A percentile compares a stretch with the other conserved stretches of the same genome.
These are phyloP conservation scores for Alternaria sp. DNA, from an alignment of 2,329 filamentous ascomycete species.

Conservation along the genomic window DNA sequence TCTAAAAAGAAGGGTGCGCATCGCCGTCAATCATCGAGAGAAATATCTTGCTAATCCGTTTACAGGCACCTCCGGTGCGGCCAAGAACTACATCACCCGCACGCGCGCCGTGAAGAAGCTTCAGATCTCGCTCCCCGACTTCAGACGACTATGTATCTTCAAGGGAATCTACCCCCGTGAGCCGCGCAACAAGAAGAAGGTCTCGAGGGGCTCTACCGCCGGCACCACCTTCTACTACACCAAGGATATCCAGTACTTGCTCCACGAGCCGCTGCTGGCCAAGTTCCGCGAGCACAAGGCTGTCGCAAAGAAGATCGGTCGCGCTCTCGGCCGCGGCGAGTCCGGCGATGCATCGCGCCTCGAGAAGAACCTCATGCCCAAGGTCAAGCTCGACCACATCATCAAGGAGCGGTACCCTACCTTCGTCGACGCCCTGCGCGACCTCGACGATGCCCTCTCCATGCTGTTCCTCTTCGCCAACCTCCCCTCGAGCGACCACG, in stretches of 20 bases:
- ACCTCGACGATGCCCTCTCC: constrained; percentile 94
- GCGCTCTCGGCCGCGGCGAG: constrained; percentile 89
- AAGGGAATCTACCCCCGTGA: constrained; percentile 99
- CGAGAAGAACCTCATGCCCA: constrained; percentile 88
- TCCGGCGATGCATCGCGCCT: constrained; percentile 85
- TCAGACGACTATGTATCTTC: constrained; percentile 98
- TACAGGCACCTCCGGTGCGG: constrained; percentile 80
- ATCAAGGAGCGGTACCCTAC: constrained; percentile 98
- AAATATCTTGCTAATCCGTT: constrained; percentile 19
- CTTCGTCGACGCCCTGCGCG: constrained; percentile 90
- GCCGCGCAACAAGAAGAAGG: constrained; percentile 96
- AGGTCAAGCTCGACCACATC: constrained; percentile 92
- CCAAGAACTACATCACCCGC: constrained; percentile 98
- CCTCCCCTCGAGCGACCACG: constrained; percentile 84
- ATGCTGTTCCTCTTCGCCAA: constrained; percentile 98
- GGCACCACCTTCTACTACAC: constrained; percentile 92
- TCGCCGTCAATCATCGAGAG: neutral
- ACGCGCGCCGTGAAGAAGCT: constrained; percentile 97
- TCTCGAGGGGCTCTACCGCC: constrained; percentile 84
- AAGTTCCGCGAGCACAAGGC: constrained; percentile 98
- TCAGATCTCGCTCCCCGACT: constrained; percentile 95
- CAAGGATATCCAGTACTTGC: constrained; percentile 97
- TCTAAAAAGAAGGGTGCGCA: constrained; percentile 68
- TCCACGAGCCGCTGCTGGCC: constrained; percentile 90
- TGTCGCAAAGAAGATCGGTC: constrained; percentile 96